These are phyloP conservation scores for Oryza punctata DNA, from an alignment of 176 grass and related monocot species.

Conservation along the genomic window DNA sequence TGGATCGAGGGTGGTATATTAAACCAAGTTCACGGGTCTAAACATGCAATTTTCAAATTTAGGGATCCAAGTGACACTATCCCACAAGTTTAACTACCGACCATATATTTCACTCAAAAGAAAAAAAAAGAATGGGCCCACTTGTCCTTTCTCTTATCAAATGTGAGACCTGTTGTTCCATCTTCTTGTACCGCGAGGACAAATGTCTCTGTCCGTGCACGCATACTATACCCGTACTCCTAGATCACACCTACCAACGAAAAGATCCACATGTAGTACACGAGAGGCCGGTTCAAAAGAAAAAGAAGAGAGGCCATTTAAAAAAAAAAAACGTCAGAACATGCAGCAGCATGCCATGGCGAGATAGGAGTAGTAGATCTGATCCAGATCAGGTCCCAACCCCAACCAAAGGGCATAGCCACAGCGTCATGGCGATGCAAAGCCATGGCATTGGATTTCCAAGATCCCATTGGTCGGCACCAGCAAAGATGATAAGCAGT, in stretches of 20 bases:
- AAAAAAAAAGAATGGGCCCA: too few species aligned
- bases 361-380: not conserved
- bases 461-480: constrained; percentile 19
- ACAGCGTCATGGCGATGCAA: not conserved
- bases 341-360: constrained; percentile 10
- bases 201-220: not conserved
- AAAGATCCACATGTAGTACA: not conserved
- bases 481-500: not conserved
- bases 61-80: too few species aligned
- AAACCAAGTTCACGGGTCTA: too few species aligned
- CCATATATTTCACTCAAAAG: too few species aligned
- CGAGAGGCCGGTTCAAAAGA: not conserved
- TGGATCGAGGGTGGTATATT: too few species aligned
- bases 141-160: not conserved
- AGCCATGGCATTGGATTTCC: constrained; percentile 22
- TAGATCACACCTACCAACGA: not conserved
- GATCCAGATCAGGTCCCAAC: not conserved
- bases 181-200: not conserved
- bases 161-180: not conserved
- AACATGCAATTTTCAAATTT: too few species aligned
- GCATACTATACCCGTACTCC: not conserved
- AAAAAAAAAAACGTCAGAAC: not conserved
- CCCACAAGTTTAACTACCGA: too few species aligned
- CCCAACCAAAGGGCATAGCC: not conserved
- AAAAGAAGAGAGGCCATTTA: not conserved